Conservation (phyloP, 169 alveolate genomes). For the Cryptosporidium ubiquitum region DNA sequence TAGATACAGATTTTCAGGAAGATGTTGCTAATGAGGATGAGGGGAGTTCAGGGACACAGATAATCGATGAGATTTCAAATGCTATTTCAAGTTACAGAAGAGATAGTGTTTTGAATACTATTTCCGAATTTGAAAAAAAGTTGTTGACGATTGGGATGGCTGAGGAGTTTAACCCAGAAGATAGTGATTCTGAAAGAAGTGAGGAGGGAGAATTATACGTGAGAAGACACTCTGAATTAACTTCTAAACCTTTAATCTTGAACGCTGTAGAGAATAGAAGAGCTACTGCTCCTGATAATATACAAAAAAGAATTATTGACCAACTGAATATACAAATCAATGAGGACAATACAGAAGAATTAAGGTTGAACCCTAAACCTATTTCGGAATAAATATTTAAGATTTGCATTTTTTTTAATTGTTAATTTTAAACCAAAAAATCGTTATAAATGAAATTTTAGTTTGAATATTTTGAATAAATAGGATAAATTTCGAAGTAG, state of each 20-base stretch:
- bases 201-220: constrained; percentile 9
- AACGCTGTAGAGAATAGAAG: constrained; percentile 26
- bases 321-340: constrained; percentile 3
- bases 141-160: constrained; percentile 54
- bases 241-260: constrained; percentile 15
- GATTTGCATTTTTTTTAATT: neutral
- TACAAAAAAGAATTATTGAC: neutral
- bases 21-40: neutral
- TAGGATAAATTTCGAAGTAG: no score
- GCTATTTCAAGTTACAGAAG: constrained; percentile 37
- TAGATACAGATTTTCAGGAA: neutral
- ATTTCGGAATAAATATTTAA: neutral
- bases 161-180: constrained; percentile 7
- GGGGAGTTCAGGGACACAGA: neutral
- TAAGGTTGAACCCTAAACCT: neutral
- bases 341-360: constrained; percentile 44
- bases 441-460: neutral
- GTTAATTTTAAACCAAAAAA: neutral
- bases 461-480: no score
- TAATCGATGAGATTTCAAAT: constrained; percentile 42
- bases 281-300: constrained; percentile 38
- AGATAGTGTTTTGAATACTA: constrained; percentile 40
- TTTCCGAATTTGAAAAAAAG: constrained; percentile 69
- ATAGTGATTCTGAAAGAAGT: constrained; percentile 33
- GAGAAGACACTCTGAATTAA: constrained; percentile 51